phyloP scores from a whole-genome alignment of 2,329 filamentous ascomycete genomes.

The Herpotrichia juniperi region DNA sequence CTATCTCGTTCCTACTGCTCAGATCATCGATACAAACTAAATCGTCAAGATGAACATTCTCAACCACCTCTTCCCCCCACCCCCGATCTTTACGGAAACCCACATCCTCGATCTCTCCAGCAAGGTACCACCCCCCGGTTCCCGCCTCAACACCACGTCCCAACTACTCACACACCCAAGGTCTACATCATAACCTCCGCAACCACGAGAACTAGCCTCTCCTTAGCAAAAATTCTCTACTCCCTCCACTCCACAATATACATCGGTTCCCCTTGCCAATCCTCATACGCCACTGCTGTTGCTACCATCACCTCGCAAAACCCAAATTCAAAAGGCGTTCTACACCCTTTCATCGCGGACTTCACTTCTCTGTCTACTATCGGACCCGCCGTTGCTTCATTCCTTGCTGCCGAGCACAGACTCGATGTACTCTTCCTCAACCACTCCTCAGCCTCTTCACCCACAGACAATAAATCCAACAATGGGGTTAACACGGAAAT shows the following conservation, averaged over 20 bases:
- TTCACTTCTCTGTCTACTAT: conserved; percentile 49
- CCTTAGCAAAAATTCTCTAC: conserved; percentile 61
- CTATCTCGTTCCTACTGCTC: too few relatives aligned
- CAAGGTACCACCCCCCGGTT: conserved; percentile 29
- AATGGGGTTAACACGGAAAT: conserved; percentile 17
- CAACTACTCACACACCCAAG: conserved; percentile 16
- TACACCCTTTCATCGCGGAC: conserved; percentile 34
- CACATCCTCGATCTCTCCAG: conserved; percentile 51
- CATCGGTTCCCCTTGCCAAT: conserved; percentile 54
- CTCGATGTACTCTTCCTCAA: conserved; percentile 48
- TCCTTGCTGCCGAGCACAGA: conserved; percentile 41
- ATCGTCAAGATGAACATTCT: conserved; percentile 7
- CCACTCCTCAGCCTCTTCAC: conserved; percentile 31
- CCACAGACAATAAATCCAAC: conserved; percentile 18
- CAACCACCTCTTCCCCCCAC: conserved; percentile 34
- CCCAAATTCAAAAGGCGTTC: conserved; percentile 38
- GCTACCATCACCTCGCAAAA: conserved; percentile 44
- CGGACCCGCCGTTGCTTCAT: conserved; percentile 43
- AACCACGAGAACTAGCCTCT: conserved; percentile 54
- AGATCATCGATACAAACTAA: too few relatives aligned
- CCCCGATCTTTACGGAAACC: conserved; percentile 51
- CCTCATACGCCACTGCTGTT: conserved; percentile 53
- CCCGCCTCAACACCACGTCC: neutral
- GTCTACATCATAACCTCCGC: conserved; percentile 59
- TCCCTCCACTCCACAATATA: conserved; percentile 60